These are phyloP conservation scores for Salicornia ramosissima DNA, from an alignment of 148 eudicot genomes.

Conservation along the genomic window DNA sequence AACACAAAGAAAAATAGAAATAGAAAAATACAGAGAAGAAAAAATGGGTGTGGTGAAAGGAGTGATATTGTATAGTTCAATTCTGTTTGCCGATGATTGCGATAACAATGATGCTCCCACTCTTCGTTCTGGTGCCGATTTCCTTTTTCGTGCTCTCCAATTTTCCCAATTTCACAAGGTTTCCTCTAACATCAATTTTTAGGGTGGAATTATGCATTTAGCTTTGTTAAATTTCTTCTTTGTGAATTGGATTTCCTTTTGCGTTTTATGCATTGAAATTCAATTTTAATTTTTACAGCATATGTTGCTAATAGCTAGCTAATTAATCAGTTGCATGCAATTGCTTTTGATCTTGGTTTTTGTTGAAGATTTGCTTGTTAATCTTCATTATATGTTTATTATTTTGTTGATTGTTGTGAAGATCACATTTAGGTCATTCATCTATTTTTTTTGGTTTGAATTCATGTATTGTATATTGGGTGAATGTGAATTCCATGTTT, in stretches of 20 bases:
- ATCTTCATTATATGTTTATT: not conserved
- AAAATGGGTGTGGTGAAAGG: slow-evolving; percentile 41
- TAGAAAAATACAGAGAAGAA: not conserved
- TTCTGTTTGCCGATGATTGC: slow-evolving; percentile 24
- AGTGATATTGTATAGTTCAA: slow-evolving; percentile 48
- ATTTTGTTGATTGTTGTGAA: not conserved
- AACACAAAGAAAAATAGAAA: not conserved
- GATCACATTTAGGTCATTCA: too few species aligned
- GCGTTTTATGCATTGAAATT: too few species aligned
- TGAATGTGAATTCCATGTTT: too few species aligned
- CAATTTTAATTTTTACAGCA: too few species aligned
- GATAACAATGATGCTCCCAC: slow-evolving; percentile 21
- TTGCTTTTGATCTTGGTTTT: slow-evolving; percentile 1
- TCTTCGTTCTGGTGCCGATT: slow-evolving; percentile 40
- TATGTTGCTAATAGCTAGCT: too few species aligned
- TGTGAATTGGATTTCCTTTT: not conserved
- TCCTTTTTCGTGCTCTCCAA: slow-evolving; percentile 55
- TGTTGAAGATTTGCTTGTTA: not conserved
- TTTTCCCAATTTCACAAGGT: slow-evolving; percentile 62
- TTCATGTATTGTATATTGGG: too few species aligned
- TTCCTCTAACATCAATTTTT: not conserved
- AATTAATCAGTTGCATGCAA: slow-evolving; percentile 17
- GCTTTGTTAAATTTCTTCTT: not conserved
- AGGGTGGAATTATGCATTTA: not conserved
- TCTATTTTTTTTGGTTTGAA: too few species aligned